Evolutionary conservation across 345 rosid species (phyloP).

Genomic region (Populus tremula): DNA sequence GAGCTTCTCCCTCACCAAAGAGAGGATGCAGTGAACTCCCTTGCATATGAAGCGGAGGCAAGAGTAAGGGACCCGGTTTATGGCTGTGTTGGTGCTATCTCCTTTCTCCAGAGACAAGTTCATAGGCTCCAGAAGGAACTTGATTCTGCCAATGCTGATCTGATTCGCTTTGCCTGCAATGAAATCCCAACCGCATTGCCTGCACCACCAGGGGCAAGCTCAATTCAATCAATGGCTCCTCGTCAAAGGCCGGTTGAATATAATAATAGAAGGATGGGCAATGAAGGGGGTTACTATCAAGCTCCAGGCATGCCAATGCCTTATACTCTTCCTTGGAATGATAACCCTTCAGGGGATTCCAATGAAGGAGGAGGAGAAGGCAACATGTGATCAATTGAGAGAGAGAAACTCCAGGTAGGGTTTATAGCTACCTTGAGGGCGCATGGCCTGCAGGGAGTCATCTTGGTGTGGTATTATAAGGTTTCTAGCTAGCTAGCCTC

Average conservation of each 20-base stretch:
- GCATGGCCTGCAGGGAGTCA: conserved; percentile 8
- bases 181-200: conserved; percentile 25
- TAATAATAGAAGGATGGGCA: conserved; percentile 29
- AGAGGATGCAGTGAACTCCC: conserved; percentile 90
- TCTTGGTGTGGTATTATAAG: conserved; percentile 7
- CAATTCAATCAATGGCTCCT: conserved; percentile 6
- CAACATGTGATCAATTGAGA: conserved; percentile 40
- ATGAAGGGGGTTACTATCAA: conserved; percentile 31
- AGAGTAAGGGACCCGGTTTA: conserved; percentile 87
- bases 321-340: conserved; percentile 36
- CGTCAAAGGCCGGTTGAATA: conserved; percentile 21
- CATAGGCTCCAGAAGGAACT: conserved; percentile 92
- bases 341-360: conserved; percentile 39
- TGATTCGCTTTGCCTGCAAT: conserved; percentile 46
- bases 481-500: conserved; percentile 33
- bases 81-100: conserved; percentile 86
- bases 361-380: conserved; percentile 49
- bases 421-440: conserved; percentile 19
- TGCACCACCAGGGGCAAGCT: conserved; percentile 12
- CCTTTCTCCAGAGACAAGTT: conserved; percentile 88
- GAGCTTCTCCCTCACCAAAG: conserved; percentile 90
- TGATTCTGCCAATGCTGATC: conserved; percentile 74
- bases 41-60: conserved; percentile 95
- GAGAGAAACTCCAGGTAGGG: conserved; percentile 27
- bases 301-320: conserved; percentile 17